Base-by-base conservation (phyloP, 1,284 basidiomycete species). In the Papiliotrema nemorosa region DNA sequence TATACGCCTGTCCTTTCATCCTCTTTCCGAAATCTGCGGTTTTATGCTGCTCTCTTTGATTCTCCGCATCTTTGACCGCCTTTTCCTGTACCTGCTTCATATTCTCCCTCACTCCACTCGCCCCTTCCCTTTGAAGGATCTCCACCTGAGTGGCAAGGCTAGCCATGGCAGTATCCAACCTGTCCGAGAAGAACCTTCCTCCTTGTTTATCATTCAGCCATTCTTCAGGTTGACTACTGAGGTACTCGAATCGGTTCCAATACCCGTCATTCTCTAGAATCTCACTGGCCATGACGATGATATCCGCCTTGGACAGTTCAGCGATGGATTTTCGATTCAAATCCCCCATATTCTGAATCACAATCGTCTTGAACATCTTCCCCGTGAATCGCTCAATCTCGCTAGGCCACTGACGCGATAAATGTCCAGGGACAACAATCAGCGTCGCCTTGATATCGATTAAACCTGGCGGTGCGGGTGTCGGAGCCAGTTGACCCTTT, bases 331-430 rank as follows among this genome's bases (percentile, higher is more conserved):
- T 76, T 10, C 77, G 73, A 64, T 92, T 90, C 49, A 97, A 75
- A 59, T 88, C 85, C 3, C 80, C 69, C 41, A 86, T 84, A 2
- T 83, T 86, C 18, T 84, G 82, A 49, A 96, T 79, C 24, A 85
- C 62, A 43, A 73, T 52, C 3, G 58, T 50, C 25, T 62, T 64
- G 49, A 87, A 79, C 34, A 87, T 78, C 36, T 83, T 83, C 74
- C 69, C 69, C 2, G 69, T 67, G 74, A 97, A 97, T 69, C 93
- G 92, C 61, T 78, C 73, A 38, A 89, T 84, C 69, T 97, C 92
- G 13, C 84, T 86, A 20, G 83, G 81, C 93, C 92, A 97, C 68
- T 97, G 92, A 44, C 84, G 82, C 31, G 85, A 87, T 52, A 97
- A 77, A 74, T 97, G 92, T 2, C 89, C 84, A 16, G 92, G 92